Percentiles rank a stretch among this genome's conserved stretches.
phyloP scores from a whole-genome alignment of 352 stramenopile genomes.

The Phytophthora pisi region DNA sequence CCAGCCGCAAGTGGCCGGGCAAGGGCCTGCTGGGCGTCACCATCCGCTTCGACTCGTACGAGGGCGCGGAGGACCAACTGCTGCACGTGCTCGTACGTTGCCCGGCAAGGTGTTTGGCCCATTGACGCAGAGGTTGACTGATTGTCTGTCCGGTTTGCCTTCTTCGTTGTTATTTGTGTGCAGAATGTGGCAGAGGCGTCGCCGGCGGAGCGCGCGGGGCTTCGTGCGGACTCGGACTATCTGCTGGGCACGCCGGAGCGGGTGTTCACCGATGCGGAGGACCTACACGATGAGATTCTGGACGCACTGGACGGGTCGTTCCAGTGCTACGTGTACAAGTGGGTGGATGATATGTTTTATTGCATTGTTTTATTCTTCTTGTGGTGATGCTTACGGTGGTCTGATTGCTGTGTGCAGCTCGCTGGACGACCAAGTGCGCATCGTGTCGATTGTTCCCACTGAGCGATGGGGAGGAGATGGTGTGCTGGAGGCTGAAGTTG shows the following conservation, averaged over 20 bases:
- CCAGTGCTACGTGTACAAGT: constrained; percentile 98
- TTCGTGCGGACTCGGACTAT: constrained; percentile 93
- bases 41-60: constrained; percentile 97
- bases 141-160: no score
- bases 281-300: constrained; percentile 91
- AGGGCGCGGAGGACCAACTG: constrained; percentile 95
- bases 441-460: constrained; percentile 85
- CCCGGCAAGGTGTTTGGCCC: no score
- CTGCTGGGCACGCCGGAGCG: constrained; percentile 93
- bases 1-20: constrained; percentile 92
- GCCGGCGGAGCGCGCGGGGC: constrained; percentile 88
- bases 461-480: constrained; percentile 91
- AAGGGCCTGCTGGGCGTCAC: constrained; percentile 96
- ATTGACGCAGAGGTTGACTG: no score
- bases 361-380: not conserved
- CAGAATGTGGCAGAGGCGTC: constrained; percentile 90
- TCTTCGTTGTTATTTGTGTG: no score
- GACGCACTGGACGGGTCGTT: constrained; percentile 92
- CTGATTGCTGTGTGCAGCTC: constrained; percentile 42
- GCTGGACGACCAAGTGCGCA: constrained; percentile 92
- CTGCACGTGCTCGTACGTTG: constrained; percentile 91
- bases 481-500: constrained; percentile 94
- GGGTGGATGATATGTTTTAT: constrained; percentile 6
- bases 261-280: constrained; percentile 85
- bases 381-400: not conserved